A percentile compares a stretch with the other conserved stretches of the same genome.
Conservation (phyloP, 2,329 filamentous ascomycete genomes). For the Fusarium mundagurra region DNA sequence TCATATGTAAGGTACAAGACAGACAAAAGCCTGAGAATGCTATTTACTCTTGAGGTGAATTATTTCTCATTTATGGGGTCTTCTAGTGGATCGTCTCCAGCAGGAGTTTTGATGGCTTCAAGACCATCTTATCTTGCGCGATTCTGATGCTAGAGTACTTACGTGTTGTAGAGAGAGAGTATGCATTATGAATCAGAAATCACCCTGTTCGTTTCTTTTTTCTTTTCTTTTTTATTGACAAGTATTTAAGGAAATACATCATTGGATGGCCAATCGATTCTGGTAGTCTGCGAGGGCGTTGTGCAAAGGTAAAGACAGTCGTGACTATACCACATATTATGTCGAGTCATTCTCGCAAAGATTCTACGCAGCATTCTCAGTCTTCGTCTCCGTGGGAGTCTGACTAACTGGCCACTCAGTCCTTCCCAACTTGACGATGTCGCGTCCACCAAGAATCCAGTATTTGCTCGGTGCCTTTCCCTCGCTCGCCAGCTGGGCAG, state of each 20-base stretch:
- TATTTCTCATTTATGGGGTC: background rate
- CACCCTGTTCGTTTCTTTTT: background rate
- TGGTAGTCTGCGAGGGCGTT: background rate
- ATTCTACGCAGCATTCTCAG: background rate
- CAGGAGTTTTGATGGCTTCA: background rate
- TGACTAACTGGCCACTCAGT: constrained; percentile 60
- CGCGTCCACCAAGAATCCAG: constrained; percentile 68
- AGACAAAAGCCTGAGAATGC: no score
- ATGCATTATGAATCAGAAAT: background rate
- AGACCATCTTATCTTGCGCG: no score
- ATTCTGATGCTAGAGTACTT: no score
- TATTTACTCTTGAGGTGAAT: background rate
- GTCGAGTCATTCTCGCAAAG: background rate
- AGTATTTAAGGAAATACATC: background rate
- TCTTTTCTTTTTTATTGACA: background rate
- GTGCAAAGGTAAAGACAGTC: background rate
- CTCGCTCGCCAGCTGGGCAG: constrained; percentile 65
- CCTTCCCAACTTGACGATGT: constrained; percentile 75
- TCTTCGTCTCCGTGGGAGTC: constrained; percentile 15
- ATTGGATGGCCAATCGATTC: background rate
- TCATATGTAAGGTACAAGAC: background rate
- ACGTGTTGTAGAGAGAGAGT: no score
- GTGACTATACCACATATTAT: background rate
- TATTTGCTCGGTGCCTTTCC: constrained; percentile 68
- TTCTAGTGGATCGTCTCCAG: background rate